A percentile compares a stretch with the other conserved stretches of the same genome.
Conservation (phyloP, 2,329 filamentous ascomycete genomes). For the Colletotrichum siamense region DNA sequence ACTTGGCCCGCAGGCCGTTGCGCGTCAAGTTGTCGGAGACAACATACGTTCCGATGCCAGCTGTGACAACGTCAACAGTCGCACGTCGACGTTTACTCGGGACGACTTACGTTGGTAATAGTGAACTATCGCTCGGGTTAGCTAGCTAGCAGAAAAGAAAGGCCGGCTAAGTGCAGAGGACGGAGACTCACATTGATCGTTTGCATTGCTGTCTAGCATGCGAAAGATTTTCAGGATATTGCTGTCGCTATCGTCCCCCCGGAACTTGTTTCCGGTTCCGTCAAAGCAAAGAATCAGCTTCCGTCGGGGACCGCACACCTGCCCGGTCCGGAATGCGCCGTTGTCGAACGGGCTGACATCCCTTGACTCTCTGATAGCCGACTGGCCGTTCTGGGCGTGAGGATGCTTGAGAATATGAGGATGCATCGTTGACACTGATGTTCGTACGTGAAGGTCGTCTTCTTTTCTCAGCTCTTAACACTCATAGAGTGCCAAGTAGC, state of each 20-base stretch:
- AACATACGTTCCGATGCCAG: conserved; percentile 77
- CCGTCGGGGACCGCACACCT: conserved; percentile 1
- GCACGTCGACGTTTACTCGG: too few relatives aligned
- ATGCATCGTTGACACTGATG: neutral
- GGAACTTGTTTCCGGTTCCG: conserved; percentile 69
- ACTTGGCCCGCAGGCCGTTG: conserved; percentile 58
- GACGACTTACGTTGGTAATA: conserved; percentile 64
- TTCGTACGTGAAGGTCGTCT: neutral
- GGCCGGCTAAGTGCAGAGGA: neutral
- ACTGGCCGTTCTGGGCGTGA: neutral
- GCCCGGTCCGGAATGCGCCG: neutral
- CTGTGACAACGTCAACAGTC: conserved; percentile 31
- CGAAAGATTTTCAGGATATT: conserved; percentile 75
- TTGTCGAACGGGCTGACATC: neutral
- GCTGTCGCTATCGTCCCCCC: conserved; percentile 66
- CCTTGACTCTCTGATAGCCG: neutral
- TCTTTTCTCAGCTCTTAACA: neutral
- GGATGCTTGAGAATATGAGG: neutral
- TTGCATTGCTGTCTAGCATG: conserved; percentile 69
- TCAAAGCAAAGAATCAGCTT: conserved; percentile 69
- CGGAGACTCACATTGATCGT: conserved; percentile 58
- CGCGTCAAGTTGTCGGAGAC: conserved; percentile 64
- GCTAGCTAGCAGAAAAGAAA: neutral
- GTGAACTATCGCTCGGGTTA: conserved; percentile 42
- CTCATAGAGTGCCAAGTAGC: neutral